Evolutionary conservation across 192 early-diverging fungal genomes (phyloP).

Genomic region (Pilaira anomala): DNA sequence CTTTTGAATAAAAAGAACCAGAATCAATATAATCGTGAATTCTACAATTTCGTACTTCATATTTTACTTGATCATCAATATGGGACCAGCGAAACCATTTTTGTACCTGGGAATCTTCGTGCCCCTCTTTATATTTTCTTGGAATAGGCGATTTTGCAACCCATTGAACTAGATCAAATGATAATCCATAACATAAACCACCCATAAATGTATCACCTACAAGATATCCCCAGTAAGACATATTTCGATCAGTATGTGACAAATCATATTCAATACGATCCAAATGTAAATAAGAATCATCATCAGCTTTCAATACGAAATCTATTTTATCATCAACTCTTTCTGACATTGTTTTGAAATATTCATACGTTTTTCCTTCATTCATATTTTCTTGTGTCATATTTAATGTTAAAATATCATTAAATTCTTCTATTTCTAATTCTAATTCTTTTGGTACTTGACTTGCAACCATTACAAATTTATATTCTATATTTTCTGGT

Average conservation of each 20-base stretch:
- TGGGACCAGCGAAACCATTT: conserved; percentile 32
- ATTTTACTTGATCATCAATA: conserved; percentile 23
- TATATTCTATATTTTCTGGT: conserved; percentile 29
- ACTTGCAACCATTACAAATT: conserved; percentile 32
- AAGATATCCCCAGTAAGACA: conserved; percentile 36
- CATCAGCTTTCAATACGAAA: conserved; percentile 38
- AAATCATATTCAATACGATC: conserved; percentile 31
- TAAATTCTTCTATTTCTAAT: conserved; percentile 27
- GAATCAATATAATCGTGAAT: conserved; percentile 31
- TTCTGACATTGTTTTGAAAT: conserved; percentile 25
- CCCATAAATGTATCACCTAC: conserved; percentile 34
- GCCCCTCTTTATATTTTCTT: conserved; percentile 21
- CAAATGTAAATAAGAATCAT: conserved; percentile 35
- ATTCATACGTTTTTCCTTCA: conserved; percentile 37
- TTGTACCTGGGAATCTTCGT: conserved; percentile 36
- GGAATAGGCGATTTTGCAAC: conserved; percentile 21
- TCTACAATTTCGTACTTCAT: conserved; percentile 26
- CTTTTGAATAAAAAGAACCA: conserved; percentile 25
- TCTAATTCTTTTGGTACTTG: conserved; percentile 1
- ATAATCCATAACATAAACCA: conserved; percentile 32
- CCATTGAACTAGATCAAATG: conserved; percentile 30
- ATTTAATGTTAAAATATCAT: conserved; percentile 33
- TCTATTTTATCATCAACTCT: conserved; percentile 22
- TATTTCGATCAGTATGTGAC: conserved; percentile 17
- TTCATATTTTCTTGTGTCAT: conserved; percentile 37